Evolutionary conservation across 1,284 basidiomycete genomes (phyloP), one percentile per base, ranked within the genome.

Genomic region (Apiotrichum veenhuisii): DNA sequence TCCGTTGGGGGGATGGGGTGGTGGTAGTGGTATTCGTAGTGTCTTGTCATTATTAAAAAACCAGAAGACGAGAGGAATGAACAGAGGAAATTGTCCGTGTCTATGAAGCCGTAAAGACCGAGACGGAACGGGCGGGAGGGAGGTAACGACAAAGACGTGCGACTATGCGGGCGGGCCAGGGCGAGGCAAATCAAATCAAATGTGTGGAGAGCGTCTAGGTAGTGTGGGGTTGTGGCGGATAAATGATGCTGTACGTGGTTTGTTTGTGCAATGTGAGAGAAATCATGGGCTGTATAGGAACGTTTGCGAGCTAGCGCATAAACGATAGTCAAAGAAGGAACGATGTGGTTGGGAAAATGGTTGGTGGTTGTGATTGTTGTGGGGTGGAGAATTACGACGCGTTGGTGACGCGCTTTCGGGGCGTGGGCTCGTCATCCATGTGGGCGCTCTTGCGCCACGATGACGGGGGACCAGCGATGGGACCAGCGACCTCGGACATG

Each of bases 391-490:
- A 9, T 26, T 55, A 59, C 9, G 50, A 50, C 34, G 58, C 58
- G 38, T 60, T 60, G 33, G 54, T 50, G 42, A 54, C 51, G 37
- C 58, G 58, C 47, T 56, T 56, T 30, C 54, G 58, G 36, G 54
- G 58, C 7, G 58, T 43, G 2, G 51, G 43, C 43, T 56, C 51
- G 10, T 52, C 50, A 30, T 50, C 58, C n/a, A n/a, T n/a, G 37
- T 25, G 50, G 7, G 33, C 25, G n/a, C 33, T 48, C 18, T 38
- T 25, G 40, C 59, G 48, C 60, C 60, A 62, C 26, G 54, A 45
- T 8, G 48, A 52, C 14, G 57, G 54, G 7, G 60, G 60, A 2
- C 44, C 47, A 9, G 48, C 48, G 8, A 55, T 51, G 8, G 60
- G 60, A 4, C 44, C 47, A 8, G 47, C 59, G 15, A 41, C 40